These are phyloP conservation scores for Candida chauliodis DNA, from an alignment of 805 yeast species.

Conservation along the genomic window DNA sequence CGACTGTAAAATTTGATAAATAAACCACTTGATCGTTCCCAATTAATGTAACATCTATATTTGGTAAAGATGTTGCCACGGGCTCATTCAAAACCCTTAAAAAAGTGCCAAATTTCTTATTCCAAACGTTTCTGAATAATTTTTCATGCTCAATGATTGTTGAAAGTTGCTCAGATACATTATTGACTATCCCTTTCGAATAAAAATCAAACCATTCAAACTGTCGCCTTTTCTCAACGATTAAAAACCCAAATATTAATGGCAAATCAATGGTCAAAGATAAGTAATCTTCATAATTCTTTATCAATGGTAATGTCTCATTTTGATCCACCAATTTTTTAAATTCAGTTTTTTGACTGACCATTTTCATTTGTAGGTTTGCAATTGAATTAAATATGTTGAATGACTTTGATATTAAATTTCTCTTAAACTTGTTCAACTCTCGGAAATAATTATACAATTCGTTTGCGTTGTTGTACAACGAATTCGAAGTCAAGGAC, in stretches of 20 bases:
- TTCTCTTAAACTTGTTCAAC: slow-evolving; percentile 30
- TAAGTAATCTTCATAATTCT: slow-evolving; percentile 32
- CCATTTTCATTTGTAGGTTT: slow-evolving; percentile 34
- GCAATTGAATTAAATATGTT: slow-evolving; percentile 31
- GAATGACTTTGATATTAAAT: slow-evolving; percentile 19
- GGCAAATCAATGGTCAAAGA: slow-evolving; percentile 63
- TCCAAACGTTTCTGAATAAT: slow-evolving; percentile 58
- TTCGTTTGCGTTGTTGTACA: slow-evolving; percentile 28
- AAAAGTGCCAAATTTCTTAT: slow-evolving; percentile 52
- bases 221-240: slow-evolving; percentile 60
- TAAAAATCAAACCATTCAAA: slow-evolving; percentile 51
- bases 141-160: slow-evolving; percentile 55
- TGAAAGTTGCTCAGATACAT: slow-evolving; percentile 56
- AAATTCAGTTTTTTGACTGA: slow-evolving; percentile 27
- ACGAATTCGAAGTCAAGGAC: slow-evolving; percentile 14
- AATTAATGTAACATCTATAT: slow-evolving; percentile 36
- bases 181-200: slow-evolving; percentile 36
- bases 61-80: slow-evolving; percentile 19
- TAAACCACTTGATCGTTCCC: slow-evolving; percentile 20
- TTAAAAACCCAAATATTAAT: slow-evolving; percentile 62
- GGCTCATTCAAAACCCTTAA: slow-evolving; percentile 15
- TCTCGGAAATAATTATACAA: slow-evolving; percentile 31
- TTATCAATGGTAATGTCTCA: slow-evolving; percentile 19
- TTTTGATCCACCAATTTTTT: slow-evolving; percentile 22
- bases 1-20: slow-evolving; percentile 32